A percentile compares a stretch with the other conserved stretches of the same genome.
These are phyloP conservation scores for Prosopis cineraria DNA, from an alignment of 306 rosid species.

Conservation along the genomic window DNA sequence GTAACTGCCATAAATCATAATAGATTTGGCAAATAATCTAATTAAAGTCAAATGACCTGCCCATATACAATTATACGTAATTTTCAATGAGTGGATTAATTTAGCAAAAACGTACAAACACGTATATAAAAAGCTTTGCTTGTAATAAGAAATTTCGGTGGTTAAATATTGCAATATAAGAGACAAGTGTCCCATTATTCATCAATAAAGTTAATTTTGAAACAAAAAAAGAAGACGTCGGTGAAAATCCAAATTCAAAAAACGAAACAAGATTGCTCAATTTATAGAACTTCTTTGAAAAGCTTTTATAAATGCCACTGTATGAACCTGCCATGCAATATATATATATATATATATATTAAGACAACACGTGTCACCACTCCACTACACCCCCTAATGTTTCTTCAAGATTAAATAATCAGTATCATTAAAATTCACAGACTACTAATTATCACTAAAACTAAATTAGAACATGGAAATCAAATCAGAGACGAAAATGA, in stretches of 20 bases:
- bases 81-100: background rate
- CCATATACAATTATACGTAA: background rate
- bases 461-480: background rate
- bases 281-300: background rate
- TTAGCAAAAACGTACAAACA: background rate
- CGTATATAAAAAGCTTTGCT: background rate
- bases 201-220: background rate
- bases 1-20: background rate
- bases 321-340: background rate
- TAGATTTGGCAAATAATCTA: background rate
- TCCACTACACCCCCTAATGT: no score
- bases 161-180: background rate
- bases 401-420: background rate
- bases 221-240: background rate
- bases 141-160: background rate
- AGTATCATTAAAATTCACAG: background rate
- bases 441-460: no score
- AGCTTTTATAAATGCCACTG: background rate
- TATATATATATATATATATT: background rate
- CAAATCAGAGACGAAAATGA: background rate
- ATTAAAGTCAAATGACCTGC: background rate
- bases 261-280: background rate
- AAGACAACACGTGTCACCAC: background rate
- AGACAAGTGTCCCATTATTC: conserved; percentile 1
- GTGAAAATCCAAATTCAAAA: background rate